These are phyloP conservation scores for Nothomitra cinnamomea DNA, from an alignment of 2,329 filamentous ascomycete genomes.

Conservation along the genomic window DNA sequence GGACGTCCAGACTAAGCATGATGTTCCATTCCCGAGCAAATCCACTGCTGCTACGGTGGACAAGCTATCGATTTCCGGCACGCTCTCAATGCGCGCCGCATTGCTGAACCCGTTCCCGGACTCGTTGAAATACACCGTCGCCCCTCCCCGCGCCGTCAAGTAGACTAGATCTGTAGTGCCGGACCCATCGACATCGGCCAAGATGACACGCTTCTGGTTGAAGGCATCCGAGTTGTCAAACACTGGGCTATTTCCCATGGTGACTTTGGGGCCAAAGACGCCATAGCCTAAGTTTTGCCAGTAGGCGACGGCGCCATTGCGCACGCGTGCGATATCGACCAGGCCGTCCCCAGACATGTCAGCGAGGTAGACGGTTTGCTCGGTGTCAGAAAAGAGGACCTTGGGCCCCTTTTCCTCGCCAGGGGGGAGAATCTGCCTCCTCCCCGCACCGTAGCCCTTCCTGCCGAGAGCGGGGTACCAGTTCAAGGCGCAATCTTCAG, in stretches of 20 bases:
- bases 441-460: neutral
- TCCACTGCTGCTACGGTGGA: no score
- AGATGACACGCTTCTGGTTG: constrained; percentile 7
- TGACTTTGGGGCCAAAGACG: constrained; percentile 16
- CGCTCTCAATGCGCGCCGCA: no score
- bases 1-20: neutral
- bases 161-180: neutral
- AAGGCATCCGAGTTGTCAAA: constrained; percentile 12
- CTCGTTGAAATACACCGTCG: neutral
- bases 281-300: constrained; percentile 23
- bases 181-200: constrained; percentile 10
- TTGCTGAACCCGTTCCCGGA: neutral
- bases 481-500: constrained; percentile 6
- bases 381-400: neutral
- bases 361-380: neutral
- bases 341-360: constrained; percentile 14
- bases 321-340: constrained; percentile 14
- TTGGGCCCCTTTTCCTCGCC: neutral
- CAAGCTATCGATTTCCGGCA: no score
- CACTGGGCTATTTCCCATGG: constrained; percentile 16
- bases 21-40: no score
- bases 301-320: constrained; percentile 16
- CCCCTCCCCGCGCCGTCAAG: neutral
- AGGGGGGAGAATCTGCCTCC: neutral
- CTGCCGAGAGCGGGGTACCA: constrained; percentile 9